Evolutionary conservation across 176 grass and related monocot genomes (phyloP).

Genomic region (Juncus inflexus): DNA sequence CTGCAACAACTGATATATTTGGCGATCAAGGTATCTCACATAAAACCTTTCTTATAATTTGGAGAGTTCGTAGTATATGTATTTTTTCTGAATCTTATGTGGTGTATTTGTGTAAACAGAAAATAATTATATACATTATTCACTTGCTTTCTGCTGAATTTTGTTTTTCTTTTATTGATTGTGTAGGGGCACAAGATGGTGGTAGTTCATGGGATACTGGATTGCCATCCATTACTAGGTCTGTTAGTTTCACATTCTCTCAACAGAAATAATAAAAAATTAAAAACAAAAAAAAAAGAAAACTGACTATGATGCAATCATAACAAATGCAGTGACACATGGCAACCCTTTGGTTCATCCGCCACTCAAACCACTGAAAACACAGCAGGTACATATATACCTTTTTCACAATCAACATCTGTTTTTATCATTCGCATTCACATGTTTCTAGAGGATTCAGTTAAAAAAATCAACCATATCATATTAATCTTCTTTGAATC

Average conservation of each 20-base stretch:
- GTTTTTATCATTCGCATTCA: not conserved
- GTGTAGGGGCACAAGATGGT: slow-evolving; percentile 48
- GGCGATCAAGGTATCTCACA: slow-evolving; percentile 34
- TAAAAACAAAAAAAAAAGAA: too few relatives aligned
- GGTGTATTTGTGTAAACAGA: slow-evolving; percentile 14
- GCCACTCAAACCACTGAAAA: not conserved
- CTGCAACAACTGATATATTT: slow-evolving; percentile 48
- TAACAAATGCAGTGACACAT: slow-evolving; percentile 17
- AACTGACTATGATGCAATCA: not conserved
- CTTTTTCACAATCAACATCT: slow-evolving; percentile 10
- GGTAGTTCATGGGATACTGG: slow-evolving; percentile 61
- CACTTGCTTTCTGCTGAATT: not conserved
- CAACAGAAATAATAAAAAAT: not conserved
- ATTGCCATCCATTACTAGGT: slow-evolving; percentile 85
- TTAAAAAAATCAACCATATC: not conserved
- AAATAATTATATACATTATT: slow-evolving; percentile 13
- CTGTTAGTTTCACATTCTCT: slow-evolving; percentile 16
- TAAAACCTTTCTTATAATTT: not conserved
- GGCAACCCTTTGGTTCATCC: slow-evolving; percentile 26
- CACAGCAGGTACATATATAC: slow-evolving; percentile 1
- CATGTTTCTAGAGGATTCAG: not conserved
- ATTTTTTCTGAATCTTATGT: too few relatives aligned
- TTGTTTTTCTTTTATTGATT: slow-evolving; percentile 24
- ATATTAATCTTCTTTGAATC: slow-evolving; percentile 9
- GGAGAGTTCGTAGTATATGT: too few relatives aligned